Evolutionary conservation across 176 grass and related monocot genomes (phyloP), one percentile per base, ranked within the genome.

Genomic region (Carex pumila): DNA sequence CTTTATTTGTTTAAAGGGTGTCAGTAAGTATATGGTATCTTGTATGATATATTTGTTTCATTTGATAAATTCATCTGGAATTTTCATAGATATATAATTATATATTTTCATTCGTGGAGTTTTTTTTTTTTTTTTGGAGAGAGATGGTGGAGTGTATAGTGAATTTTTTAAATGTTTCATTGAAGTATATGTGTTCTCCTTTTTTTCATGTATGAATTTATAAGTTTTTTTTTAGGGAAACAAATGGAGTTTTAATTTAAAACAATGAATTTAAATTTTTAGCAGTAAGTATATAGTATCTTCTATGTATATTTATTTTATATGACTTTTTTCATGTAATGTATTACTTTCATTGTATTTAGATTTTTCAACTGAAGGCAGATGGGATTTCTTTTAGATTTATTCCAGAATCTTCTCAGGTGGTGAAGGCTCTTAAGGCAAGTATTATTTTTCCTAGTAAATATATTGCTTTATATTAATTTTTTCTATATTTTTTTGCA

Each of bases 321-420:
- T 12, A 74, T 6, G 21, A 75, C 32, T 29, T 13, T 4, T 10
- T 22, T 74, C 43, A 53, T n/a, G 21, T 52, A 15, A 54, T 54
- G 71, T 11, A 75, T 53, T 54, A 30, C 43, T 30, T 54, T 5
- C 12, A 31, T 54, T 36, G 12, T 18, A 84, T 88, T 30, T 87
- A 98, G 95, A 89, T 94, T 89, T 91, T 94, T 71, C 89, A 98
- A 75, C 79, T 98, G 18, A 94, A 93, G 86, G 84, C 90, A 5
- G 79, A 98, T 83, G 95, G 95, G 43, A 91, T 94, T 69, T 90
- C 95, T 1, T 92, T 98, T 71, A 90, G 95, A 36, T 98, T 94
- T 80, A 66, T 98, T 56, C 95, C 95, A 73, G 95, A 98, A 89
- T 87, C 92, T 73, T 93, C 87, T 84, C 90, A 98, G 80, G 89